Conservation (phyloP, 352 stramenopile genomes). For the Phytophthora sansomeana region DNA sequence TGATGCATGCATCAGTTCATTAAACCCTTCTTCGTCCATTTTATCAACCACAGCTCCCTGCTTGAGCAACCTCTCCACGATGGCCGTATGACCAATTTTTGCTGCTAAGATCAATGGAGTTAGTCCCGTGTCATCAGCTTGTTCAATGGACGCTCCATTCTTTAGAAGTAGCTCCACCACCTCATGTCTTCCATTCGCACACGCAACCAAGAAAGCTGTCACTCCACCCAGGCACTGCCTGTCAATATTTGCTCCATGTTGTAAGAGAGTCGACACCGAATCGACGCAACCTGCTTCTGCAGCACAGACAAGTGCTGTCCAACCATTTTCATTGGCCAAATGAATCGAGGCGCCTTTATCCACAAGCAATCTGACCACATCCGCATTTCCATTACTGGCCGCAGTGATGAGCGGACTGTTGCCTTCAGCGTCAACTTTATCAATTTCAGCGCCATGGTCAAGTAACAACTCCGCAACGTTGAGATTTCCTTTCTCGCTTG, state of each 20-base stretch:
- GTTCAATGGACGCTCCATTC: slow-evolving; percentile 2
- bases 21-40: background rate
- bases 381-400: too few species aligned
- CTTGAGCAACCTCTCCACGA: background rate
- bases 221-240: background rate
- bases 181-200: background rate
- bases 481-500: background rate
- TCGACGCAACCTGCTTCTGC: background rate
- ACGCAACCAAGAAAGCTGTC: slow-evolving; percentile 3
- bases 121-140: background rate
- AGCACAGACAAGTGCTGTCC: slow-evolving; percentile 6
- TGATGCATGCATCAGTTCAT: background rate
- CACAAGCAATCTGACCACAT: too few species aligned
- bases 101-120: slow-evolving; percentile 20
- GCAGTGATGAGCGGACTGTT: too few species aligned
- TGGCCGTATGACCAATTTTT: background rate
- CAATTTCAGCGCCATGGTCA: too few species aligned
- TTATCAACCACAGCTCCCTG: background rate
- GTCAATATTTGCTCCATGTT: background rate
- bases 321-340: slow-evolving; percentile 1
- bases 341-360: background rate
- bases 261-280: background rate
- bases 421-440: too few species aligned
- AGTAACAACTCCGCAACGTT: too few species aligned
- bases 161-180: background rate